Conservation (phyloP, 805 yeast species). For the Cyberlindnera mycetangii region DNA sequence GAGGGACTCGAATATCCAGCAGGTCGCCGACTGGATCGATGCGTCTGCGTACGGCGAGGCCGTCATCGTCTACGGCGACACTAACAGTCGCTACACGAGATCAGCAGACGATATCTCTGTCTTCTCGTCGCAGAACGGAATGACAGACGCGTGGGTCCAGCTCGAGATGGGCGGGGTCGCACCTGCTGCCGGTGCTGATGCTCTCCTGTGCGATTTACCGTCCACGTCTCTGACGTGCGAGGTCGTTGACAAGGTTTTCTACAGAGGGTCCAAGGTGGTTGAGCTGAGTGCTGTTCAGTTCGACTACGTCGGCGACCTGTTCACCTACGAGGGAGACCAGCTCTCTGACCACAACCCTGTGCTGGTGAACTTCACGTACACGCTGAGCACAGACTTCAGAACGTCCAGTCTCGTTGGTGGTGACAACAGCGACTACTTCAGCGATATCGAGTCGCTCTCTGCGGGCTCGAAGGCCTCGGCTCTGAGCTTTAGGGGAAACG, state of each 20-base stretch:
- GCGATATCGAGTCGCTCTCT: constrained; percentile 3
- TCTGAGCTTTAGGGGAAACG: constrained; percentile 6
- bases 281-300: constrained; percentile 4
- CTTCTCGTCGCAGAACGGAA: constrained; percentile 5
- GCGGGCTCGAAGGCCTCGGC: constrained; percentile 3
- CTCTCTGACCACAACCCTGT: constrained; percentile 14
- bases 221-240: constrained; percentile 7
- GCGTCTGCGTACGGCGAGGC: constrained; percentile 7
- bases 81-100: constrained; percentile 13
- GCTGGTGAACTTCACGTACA: constrained; percentile 11
- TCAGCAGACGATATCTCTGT: constrained; percentile 4
- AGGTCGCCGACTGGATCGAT: constrained; percentile 13
- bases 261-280: constrained; percentile 8
- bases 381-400: constrained; percentile 2
- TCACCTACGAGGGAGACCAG: constrained; percentile 6
- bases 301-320: constrained; percentile 7
- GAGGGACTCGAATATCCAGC: constrained; percentile 9
- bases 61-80: constrained; percentile 12
- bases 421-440: constrained; percentile 9
- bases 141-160: constrained; percentile 11
- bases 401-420: constrained; percentile 8
- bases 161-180: constrained; percentile 4
- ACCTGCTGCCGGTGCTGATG: constrained; percentile 9
- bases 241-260: constrained; percentile 12
- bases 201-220: constrained; percentile 8